phyloP scores from a whole-genome alignment of 805 yeast genomes.

The Wickerhamiella siamensis region DNA sequence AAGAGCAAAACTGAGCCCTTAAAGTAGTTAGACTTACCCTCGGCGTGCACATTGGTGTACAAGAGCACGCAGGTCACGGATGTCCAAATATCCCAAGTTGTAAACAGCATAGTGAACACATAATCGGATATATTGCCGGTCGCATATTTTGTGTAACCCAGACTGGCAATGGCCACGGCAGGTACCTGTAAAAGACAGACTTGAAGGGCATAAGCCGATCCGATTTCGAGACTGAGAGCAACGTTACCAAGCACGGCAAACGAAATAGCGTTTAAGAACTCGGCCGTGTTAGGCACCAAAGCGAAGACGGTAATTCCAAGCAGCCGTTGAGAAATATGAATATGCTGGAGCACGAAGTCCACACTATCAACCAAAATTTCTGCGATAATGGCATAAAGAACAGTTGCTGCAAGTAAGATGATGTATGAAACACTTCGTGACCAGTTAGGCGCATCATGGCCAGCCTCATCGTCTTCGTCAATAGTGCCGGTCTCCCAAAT shows the following conservation, averaged over 20 bases:
- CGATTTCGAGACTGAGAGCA: conserved; percentile 93
- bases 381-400: conserved; percentile 83
- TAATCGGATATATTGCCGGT: conserved; percentile 19
- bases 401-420: conserved; percentile 69
- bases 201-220: conserved; percentile 92
- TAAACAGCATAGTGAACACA: conserved; percentile 70
- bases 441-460: conserved; percentile 98
- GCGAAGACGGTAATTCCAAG: conserved; percentile 92
- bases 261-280: conserved; percentile 89
- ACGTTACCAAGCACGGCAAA: conserved; percentile 94
- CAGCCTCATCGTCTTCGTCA: conserved; percentile 36
- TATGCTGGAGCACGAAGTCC: conserved; percentile 64
- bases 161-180: conserved; percentile 65
- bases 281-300: conserved; percentile 91
- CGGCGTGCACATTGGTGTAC: conserved; percentile 88
- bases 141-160: conserved; percentile 22
- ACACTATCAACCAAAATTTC: conserved; percentile 88
- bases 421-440: conserved; percentile 69
- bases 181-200: conserved; percentile 92
- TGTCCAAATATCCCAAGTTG: conserved; percentile 89
- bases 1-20: conserved; percentile 82
- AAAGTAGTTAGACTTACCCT: conserved; percentile 91
- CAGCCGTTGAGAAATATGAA: conserved; percentile 80
- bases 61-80: conserved; percentile 71
- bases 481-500: conserved; percentile 71